Percentiles rank a stretch among this genome's conserved stretches.
phyloP scores from a whole-genome alignment of 2,329 filamentous ascomycete genomes.

The Salinomyces thailandicus region DNA sequence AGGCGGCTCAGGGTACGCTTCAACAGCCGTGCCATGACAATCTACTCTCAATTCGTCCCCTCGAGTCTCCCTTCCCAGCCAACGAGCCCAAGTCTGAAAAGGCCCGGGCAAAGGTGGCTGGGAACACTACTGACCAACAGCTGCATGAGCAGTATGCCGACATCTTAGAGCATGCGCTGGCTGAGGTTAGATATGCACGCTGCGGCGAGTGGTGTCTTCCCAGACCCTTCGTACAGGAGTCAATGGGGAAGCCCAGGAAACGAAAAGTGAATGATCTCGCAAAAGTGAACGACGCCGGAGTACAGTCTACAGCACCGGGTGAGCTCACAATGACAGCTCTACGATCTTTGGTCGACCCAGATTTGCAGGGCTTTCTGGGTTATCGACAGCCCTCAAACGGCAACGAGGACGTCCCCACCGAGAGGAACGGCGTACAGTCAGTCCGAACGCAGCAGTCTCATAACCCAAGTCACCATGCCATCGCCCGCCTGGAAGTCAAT shows the following conservation, averaged over 20 bases:
- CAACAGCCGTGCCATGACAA: constrained; percentile 30
- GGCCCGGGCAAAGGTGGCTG: constrained; percentile 33
- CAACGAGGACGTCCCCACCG: background rate
- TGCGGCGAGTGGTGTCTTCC: constrained; percentile 27
- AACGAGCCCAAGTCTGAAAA: constrained; percentile 46
- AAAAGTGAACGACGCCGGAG: background rate
- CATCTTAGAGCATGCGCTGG: constrained; percentile 31
- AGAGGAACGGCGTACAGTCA: background rate
- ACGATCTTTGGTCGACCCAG: background rate
- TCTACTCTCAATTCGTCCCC: constrained; percentile 37
- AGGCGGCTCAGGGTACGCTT: constrained; percentile 49
- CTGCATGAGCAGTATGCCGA: constrained; percentile 29
- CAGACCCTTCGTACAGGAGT: constrained; percentile 7
- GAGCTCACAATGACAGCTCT: background rate
- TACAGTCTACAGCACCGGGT: background rate
- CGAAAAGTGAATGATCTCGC: constrained; percentile 10
- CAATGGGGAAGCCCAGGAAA: constrained; percentile 10
- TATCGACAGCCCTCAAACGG: background rate
- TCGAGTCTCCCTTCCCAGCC: constrained; percentile 40
- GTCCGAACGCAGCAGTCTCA: too few relatives aligned
- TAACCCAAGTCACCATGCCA: background rate
- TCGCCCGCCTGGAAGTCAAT: background rate
- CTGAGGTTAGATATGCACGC: constrained; percentile 20
- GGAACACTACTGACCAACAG: constrained; percentile 20
- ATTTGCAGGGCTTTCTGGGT: background rate